phyloP scores from a whole-genome alignment of 345 rosid genomes.

The Salix dunnii region DNA sequence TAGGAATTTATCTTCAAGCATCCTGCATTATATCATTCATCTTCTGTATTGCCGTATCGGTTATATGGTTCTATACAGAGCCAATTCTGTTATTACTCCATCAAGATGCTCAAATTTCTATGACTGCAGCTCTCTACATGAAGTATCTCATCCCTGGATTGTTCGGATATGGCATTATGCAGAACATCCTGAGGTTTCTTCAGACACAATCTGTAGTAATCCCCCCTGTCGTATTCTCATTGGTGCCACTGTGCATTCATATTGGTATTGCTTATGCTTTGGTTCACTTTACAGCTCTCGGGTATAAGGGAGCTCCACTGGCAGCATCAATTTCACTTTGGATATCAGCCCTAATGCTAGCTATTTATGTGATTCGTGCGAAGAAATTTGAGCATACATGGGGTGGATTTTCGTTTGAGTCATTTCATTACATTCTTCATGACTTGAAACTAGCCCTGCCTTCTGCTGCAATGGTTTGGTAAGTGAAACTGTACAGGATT shows the following conservation, averaged over 20 bases:
- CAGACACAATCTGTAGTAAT: conserved; percentile 19
- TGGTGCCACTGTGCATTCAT: conserved; percentile 12
- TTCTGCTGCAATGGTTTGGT: conserved; percentile 33
- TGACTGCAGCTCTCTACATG: conserved; percentile 12
- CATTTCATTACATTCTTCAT: conserved; percentile 10
- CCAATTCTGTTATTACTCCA: conserved; percentile 12
- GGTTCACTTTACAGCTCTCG: conserved; percentile 13
- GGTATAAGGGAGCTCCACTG: conserved; percentile 15
- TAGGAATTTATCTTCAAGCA: conserved; percentile 19
- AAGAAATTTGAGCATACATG: conserved; percentile 20
- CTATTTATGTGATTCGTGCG: background rate
- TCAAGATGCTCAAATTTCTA: conserved; percentile 16
- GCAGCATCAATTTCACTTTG: conserved; percentile 21
- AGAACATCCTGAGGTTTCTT: conserved; percentile 23
- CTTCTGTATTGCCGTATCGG: background rate
- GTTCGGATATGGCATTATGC: conserved; percentile 21
- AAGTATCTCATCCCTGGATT: conserved; percentile 24
- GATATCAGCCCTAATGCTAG: conserved; percentile 6
- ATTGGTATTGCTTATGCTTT: conserved; percentile 13
- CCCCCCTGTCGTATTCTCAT: conserved; percentile 11
- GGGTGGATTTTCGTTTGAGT: conserved; percentile 18
- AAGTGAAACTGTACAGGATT: background rate
- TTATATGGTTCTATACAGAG: conserved; percentile 20
- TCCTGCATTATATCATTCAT: conserved; percentile 17
- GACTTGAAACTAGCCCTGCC: conserved; percentile 25